Evolutionary conservation across 2,329 filamentous ascomycete genomes (phyloP).

Genomic region (Akanthomyces uredinophilus): DNA sequence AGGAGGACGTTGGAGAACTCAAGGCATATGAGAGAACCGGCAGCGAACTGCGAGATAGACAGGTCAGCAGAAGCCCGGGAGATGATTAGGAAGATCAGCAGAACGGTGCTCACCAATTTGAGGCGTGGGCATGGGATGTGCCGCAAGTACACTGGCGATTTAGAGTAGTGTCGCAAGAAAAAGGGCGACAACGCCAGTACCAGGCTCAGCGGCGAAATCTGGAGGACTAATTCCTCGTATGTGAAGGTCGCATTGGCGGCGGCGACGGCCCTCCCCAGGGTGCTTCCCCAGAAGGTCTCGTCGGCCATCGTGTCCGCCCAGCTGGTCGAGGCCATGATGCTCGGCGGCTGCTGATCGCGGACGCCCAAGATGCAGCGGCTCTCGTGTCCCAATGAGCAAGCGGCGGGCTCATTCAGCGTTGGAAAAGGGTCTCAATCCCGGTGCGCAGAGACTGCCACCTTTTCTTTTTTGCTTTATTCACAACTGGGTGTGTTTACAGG

Average conservation of each 20-base stretch:
- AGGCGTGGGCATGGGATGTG: neutral
- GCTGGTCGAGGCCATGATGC: neutral
- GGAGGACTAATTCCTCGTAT: conserved; percentile 3
- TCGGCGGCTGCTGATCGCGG: neutral
- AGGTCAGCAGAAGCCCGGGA: neutral
- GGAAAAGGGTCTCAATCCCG: neutral
- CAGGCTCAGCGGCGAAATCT: neutral
- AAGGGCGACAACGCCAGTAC: conserved; percentile 8
- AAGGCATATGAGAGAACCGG: neutral
- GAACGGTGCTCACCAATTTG: neutral
- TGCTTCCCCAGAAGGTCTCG: neutral
- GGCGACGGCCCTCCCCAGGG: neutral
- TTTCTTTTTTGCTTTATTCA: neutral
- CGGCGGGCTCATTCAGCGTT: neutral
- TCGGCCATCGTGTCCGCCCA: neutral
- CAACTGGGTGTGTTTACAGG: neutral
- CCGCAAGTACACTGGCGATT: neutral
- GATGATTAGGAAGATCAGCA: neutral
- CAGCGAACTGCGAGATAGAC: neutral
- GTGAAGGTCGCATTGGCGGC: neutral
- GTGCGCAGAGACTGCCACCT: neutral
- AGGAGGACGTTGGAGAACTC: conserved; percentile 2
- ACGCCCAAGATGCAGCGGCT: neutral
- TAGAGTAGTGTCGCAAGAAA: conserved; percentile 9
- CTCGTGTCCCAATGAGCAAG: neutral